A percentile compares a stretch with the other conserved stretches of the same genome.
Evolutionary conservation across 129 eudicot genomes (phyloP).

Genomic region (Artemisia tridentata): DNA sequence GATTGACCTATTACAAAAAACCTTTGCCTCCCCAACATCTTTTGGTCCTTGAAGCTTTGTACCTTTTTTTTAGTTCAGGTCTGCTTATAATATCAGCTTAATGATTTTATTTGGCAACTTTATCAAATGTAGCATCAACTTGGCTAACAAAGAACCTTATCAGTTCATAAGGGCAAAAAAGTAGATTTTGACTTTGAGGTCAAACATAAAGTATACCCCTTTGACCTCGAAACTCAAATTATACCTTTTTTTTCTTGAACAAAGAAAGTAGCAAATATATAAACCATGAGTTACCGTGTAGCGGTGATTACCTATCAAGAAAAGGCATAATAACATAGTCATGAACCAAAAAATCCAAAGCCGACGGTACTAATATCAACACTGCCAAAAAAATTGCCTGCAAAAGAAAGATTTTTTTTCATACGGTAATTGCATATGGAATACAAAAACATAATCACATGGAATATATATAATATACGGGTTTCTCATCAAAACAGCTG

Average conservation of each 20-base stretch:
- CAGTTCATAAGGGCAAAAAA: background rate
- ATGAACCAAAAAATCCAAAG: conserved; percentile 86
- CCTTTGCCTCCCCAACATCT: too few relatives aligned
- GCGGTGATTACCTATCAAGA: conserved; percentile 68
- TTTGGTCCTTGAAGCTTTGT: too few relatives aligned
- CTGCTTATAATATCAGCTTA: conserved; percentile 35
- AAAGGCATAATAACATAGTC: conserved; percentile 97
- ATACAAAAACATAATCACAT: background rate
- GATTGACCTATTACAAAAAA: too few relatives aligned
- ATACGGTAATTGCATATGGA: background rate
- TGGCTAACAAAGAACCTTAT: background rate
- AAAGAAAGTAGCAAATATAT: too few relatives aligned
- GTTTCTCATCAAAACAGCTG: too few relatives aligned
- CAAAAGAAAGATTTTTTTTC: conserved; percentile 32
- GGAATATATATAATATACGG: too few relatives aligned
- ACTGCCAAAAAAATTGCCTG: conserved; percentile 95
- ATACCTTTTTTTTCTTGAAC: too few relatives aligned
- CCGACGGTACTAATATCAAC: conserved; percentile 79
- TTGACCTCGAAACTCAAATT: conserved; percentile 14
- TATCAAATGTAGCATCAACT: background rate
- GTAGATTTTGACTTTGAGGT: background rate
- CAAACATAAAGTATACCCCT: background rate
- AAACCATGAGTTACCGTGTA: background rate
- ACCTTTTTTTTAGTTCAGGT: too few relatives aligned
- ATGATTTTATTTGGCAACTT: conserved; percentile 2